These are phyloP conservation scores for Exophiala sp. DNA, from an alignment of 2,329 filamentous ascomycete species.

Conservation along the genomic window DNA sequence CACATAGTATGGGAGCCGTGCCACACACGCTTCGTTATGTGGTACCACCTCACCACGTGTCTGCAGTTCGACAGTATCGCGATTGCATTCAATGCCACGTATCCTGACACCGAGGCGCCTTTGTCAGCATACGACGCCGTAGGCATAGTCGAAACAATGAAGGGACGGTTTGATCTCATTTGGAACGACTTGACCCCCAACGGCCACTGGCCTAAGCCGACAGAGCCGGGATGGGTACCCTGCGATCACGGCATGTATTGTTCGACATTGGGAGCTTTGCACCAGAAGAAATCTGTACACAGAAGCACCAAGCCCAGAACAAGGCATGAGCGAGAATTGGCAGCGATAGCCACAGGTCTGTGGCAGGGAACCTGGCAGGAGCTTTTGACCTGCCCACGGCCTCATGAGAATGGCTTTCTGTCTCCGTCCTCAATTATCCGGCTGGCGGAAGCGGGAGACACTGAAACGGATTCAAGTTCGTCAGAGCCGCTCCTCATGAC, in stretches of 20 bases:
- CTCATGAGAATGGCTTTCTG: not conserved
- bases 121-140: conserved; percentile 5
- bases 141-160: conserved; percentile 9
- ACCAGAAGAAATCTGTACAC: conserved; percentile 2
- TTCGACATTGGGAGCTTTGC: not conserved
- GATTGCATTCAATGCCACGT: conserved; percentile 9
- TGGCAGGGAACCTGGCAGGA: conserved; percentile 16
- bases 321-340: conserved; percentile 1
- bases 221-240: conserved; percentile 12
- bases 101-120: not conserved
- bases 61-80: conserved; percentile 10
- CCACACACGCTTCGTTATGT: conserved; percentile 16
- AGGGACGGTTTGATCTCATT: not conserved
- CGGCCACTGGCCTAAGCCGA: conserved; percentile 9
- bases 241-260: conserved; percentile 20
- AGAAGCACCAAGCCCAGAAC: conserved; percentile 3
- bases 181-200: conserved; percentile 3
- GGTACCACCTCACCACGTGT: conserved; percentile 18
- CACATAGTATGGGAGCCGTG: conserved; percentile 6
- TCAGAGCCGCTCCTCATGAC: not conserved
- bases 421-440: not conserved
- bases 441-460: too few species aligned
- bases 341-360: conserved; percentile 6
- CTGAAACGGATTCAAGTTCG: not conserved
- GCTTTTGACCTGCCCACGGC: conserved; percentile 15